phyloP scores from a whole-genome alignment of 129 eudicot genomes.

The Artemisia annua region DNA sequence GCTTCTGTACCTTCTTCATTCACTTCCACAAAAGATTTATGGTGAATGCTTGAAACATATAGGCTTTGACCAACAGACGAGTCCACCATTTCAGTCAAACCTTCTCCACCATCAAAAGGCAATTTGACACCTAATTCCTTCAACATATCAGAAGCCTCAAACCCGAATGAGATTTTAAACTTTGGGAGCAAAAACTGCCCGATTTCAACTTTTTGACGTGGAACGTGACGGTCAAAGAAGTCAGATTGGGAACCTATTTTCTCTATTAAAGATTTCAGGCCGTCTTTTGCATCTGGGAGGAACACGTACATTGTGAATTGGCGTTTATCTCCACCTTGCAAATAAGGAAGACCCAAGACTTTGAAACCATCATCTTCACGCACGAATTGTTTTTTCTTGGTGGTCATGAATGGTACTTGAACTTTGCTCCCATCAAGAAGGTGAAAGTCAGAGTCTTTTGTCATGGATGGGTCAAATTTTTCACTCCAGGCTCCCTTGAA shows the following conservation, averaged over 20 bases:
- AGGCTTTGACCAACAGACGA: neutral
- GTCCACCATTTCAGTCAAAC: neutral
- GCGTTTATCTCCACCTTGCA: constrained; percentile 11
- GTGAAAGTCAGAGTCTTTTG: constrained; percentile 2
- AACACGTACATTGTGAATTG: constrained; percentile 7
- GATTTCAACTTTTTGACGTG: neutral
- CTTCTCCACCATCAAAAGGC: too few species aligned
- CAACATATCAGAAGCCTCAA: constrained; percentile 12
- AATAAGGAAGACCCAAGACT: constrained; percentile 12
- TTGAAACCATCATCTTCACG: neutral
- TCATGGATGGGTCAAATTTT: constrained; percentile 8
- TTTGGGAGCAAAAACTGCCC: constrained; percentile 7
- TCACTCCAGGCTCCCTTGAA: constrained; percentile 19
- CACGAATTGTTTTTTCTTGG: neutral
- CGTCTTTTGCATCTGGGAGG: neutral
- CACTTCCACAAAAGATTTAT: neutral
- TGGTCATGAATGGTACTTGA: constrained; percentile 12
- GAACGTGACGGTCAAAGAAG: constrained; percentile 5
- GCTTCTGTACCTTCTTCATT: constrained; percentile 11
- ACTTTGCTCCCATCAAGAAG: constrained; percentile 12
- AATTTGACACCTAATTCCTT: constrained; percentile 6
- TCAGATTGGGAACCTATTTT: neutral
- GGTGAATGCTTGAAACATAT: neutral
- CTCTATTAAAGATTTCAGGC: neutral
- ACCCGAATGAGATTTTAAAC: constrained; percentile 3